These are phyloP conservation scores for Porphyrellus sp. DNA, from an alignment of 1,284 basidiomycete species.

Conservation along the genomic window DNA sequence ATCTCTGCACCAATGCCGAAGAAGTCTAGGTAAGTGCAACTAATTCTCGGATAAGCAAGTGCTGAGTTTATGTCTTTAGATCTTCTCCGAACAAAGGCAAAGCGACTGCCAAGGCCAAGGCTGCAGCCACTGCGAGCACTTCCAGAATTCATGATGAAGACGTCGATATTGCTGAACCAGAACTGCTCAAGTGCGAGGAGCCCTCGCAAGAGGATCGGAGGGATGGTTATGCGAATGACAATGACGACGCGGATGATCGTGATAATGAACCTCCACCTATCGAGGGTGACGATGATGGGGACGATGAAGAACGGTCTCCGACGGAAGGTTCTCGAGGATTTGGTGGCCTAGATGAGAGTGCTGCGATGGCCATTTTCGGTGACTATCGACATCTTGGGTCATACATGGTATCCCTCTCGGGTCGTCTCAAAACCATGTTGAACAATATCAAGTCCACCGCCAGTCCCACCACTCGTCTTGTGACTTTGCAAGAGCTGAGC, in stretches of 20 bases:
- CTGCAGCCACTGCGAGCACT: conserved; percentile 52
- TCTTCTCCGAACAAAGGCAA: conserved; percentile 59
- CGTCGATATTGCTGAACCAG: conserved; percentile 70
- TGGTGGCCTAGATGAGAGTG: conserved; percentile 66
- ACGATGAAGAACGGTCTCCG: conserved; percentile 36
- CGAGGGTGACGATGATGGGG: conserved; percentile 42
- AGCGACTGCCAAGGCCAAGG: conserved; percentile 57
- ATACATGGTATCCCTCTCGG: conserved; percentile 85
- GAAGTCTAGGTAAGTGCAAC: conserved; percentile 55
- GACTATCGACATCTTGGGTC: conserved; percentile 85
- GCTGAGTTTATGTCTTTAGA: conserved; percentile 34
- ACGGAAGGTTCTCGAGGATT: conserved; percentile 43
- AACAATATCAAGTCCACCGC: conserved; percentile 84
- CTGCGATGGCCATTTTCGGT: conserved; percentile 79
- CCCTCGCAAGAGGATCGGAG: conserved; percentile 50
- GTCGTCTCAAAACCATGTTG: conserved; percentile 85
- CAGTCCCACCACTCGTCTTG: conserved; percentile 76
- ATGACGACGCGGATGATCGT: conserved; percentile 46
- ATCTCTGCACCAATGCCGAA: conserved; percentile 61
- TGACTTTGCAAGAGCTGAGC: conserved; percentile 92
- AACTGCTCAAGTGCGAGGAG: conserved; percentile 53
- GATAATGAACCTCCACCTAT: conserved; percentile 43
- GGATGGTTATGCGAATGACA: conserved; percentile 41
- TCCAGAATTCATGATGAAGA: conserved; percentile 67
- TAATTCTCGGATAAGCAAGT: conserved; percentile 12